These are phyloP conservation scores for Cryoendolithus antarcticus DNA, from an alignment of 2,329 filamentous ascomycete species.

Conservation along the genomic window DNA sequence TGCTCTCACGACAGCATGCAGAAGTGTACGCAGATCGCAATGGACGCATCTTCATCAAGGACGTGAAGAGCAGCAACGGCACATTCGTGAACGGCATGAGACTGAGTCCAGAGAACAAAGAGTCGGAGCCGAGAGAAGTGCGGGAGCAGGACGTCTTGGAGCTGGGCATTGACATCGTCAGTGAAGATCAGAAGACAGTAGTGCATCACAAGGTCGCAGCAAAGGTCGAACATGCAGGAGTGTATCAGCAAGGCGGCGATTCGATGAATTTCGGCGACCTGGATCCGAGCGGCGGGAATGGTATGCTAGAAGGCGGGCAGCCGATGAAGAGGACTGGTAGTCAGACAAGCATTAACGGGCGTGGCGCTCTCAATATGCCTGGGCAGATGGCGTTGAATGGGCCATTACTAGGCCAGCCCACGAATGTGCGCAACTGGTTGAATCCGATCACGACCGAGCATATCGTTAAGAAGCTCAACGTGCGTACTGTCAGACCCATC, in stretches of 20 bases:
- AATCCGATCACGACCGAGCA: conserved; percentile 87
- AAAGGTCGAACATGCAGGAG: conserved; percentile 89
- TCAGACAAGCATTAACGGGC: conserved; percentile 39
- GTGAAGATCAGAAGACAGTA: conserved; percentile 95
- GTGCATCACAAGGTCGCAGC: conserved; percentile 97
- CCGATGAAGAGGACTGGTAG: conserved; percentile 50
- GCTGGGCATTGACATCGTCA: conserved; percentile 95
- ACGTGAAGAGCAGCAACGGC: conserved; percentile 97
- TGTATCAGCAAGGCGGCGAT: conserved; percentile 61
- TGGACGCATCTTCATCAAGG: conserved; percentile 79
- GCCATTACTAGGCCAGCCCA: conserved; percentile 54
- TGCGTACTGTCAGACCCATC: conserved; percentile 34
- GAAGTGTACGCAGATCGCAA: conserved; percentile 79
- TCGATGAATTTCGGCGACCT: conserved; percentile 86
- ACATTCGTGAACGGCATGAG: conserved; percentile 93
- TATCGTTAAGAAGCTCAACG: conserved; percentile 76
- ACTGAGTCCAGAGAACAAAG: conserved; percentile 83
- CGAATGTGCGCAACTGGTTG: conserved; percentile 70
- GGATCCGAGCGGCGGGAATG: conserved; percentile 61
- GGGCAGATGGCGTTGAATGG: conserved; percentile 45
- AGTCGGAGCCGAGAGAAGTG: conserved; percentile 90
- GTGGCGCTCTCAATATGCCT: conserved; percentile 43
- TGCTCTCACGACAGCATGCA: conserved; percentile 87
- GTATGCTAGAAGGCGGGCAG: conserved; percentile 52
- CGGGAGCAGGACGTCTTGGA: conserved; percentile 86